Evolutionary conservation across 2,329 filamentous ascomycete species (phyloP), one percentile per base, ranked within the genome.

Genomic region (Colletotrichum salicis): DNA sequence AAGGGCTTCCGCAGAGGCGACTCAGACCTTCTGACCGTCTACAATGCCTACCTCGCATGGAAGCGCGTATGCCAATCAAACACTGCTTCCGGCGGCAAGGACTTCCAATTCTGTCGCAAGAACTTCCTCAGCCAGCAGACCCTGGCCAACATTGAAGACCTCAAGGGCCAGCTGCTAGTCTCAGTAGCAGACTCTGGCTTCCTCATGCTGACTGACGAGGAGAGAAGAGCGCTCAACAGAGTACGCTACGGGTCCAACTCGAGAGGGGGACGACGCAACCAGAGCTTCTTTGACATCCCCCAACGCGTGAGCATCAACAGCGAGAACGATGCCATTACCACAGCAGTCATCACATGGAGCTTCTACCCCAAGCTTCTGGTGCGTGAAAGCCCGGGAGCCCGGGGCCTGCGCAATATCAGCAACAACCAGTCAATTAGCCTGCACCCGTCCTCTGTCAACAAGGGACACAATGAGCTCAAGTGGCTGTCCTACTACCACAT

Each of bases 401-500:
- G 95, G 83, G 94, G 94, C 13, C 93, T 95, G 87, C 92, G 95
- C 67, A 98, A 98, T 76, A 91, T 98, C 71, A 91, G 93, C 64
- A 98, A 97, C 83, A 98, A 97, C 79, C 96, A 98, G 81, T 89
- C 90, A 56, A 95, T 99, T 76, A 94, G 91, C 69, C 85, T 99
- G 24, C 94, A 97, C 76, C 93, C 95, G 1, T 93, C 92, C 0
- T 97, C 94, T 1, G 94, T 99, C 75, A 98, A 98, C 81, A 95
- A 95, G 78, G 88, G 86, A 8, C 86, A 85, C 71, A 84, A 86
- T 58, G 89, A 91, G 52, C 84, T 95, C 51, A 92, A 91, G 78
- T 98, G 94, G 91, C 84, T 99, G 56, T 96, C 94, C 0, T 99
- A 97, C 81, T 98, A 98, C 83, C 93, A 97, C 80, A 97, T 98